Base-by-base conservation (phyloP, 352 stramenopile genomes). In the Pythium oligandrum region DNA sequence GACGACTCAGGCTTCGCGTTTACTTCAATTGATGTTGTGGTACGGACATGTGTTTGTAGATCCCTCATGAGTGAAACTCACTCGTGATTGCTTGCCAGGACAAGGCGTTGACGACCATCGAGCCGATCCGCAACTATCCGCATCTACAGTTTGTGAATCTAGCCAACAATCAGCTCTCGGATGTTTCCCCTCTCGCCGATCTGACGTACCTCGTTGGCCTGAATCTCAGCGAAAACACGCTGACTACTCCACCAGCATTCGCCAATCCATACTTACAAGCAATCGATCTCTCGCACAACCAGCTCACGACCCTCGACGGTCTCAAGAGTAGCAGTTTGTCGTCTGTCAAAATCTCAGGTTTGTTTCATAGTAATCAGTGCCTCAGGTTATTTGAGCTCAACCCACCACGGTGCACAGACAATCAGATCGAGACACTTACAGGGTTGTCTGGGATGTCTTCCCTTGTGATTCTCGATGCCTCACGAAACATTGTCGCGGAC, bases 1-100 rank as follows among this genome's bases (percentile, higher is more conserved):
- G 83, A 90, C 49, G 71, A 90, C 68, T 86, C 80, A 17, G 83
- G 79, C 44, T 93, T 70, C 59, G 79, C 83, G 11, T 90, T 90
- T 59, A 90, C 76, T 11, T 73, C 83, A 12, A 57, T 93, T 33
- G 78, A 93, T 40, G 60, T 84, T 11, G 65, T 82, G 32, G 80
- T 26, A 26, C 17, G 17, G 17, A 26, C 17, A 26, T 26, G 17
- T 26, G 17, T 26, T 26, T 26, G 17, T 26, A 26, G 17, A 26
- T 26, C 17, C 17, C 17, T 26, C 17, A 26, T 26, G 17, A 26
- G 17, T 26, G 17, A 26, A 26, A 26, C 17, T 26, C 17, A 26
- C 17, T 26, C 17, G 17, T 26, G 17, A 26, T 26, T 26, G 17
- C 17, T 26, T 26, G 17, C 17, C 35, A 88, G 75, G 70, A 70